Base-by-base conservation (phyloP, 2,329 filamentous ascomycete species). In the Xylariaceae sp. region DNA sequence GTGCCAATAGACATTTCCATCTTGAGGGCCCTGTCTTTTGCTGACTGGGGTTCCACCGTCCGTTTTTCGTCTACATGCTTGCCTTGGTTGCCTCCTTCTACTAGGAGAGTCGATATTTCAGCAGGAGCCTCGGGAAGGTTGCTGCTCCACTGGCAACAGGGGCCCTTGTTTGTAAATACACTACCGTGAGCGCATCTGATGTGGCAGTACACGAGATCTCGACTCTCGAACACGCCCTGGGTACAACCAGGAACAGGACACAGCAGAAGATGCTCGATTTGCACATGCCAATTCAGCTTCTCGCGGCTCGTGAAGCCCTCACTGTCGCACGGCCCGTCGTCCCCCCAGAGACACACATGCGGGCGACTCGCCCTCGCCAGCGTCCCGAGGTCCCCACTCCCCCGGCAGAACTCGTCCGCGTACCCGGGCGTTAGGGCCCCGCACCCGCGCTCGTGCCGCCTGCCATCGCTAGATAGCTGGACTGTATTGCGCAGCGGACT, bases 241-340 rank as follows among this genome's bases (percentile, higher is more conserved):
- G 67, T 64, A 52, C 77, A 79, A 0, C 71, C 74, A 0, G 67
- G 61, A 1, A 71, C 68, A 0, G 77, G 77, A 26, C 77, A 79
- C 21, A 75, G 63, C 23, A 79, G 69, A 10, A 79, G 67, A 55
- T 79, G 77, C 45, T 78, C 73, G 19, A 67, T 66, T 52, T 79
- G 77, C 40, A 79, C 75, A 54, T 79, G 77, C 66, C 76, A 74
- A 16, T 72, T 69, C 29, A 79, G 70, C 7, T 71, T 75, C 32
- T 73, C 71, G 14, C 67, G 69, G 1, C 74, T 73, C 2, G 68
- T 62, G 50, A 78, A 79, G 44, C 69, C 69, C 0, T 67, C 59
- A 6, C 70, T 68, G 1, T 64, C 55, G 41, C 77, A 79, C 6
- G 59, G 60, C 6, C 62, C 63, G 2, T 59, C 53, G 20, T 67